Conservation (phyloP, 768 basidiomycete species). For the Tricholomella constricta region DNA sequence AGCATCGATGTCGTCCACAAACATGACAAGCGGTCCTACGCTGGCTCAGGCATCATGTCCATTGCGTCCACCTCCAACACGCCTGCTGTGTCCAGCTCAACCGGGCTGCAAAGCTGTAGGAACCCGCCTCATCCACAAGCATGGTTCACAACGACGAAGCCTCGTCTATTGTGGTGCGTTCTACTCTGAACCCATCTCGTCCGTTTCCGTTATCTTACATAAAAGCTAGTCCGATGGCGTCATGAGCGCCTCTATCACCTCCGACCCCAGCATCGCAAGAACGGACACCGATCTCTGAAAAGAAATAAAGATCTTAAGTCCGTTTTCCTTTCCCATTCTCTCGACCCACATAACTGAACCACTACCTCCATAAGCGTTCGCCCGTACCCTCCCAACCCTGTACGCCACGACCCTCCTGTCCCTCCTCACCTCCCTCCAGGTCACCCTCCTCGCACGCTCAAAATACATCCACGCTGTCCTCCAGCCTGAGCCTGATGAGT, state of each 20-base stretch:
- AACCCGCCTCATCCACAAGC: too few species aligned
- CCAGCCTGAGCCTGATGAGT: conserved; percentile 61
- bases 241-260: conserved; percentile 29
- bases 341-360: background rate
- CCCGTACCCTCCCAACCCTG: conserved; percentile 81
- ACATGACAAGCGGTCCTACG: conserved; percentile 44
- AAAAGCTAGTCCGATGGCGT: conserved; percentile 35
- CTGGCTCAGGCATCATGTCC: conserved; percentile 41
- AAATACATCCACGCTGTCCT: conserved; percentile 77
- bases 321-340: conserved; percentile 22
- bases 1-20: conserved; percentile 36
- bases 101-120: conserved; percentile 35
- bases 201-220: background rate
- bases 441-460: conserved; percentile 79
- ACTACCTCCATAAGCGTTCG: conserved; percentile 71
- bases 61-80: conserved; percentile 28
- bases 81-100: too few species aligned
- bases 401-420: conserved; percentile 86
- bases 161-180: too few species aligned
- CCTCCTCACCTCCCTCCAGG: conserved; percentile 84
- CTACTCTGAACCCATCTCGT: background rate
- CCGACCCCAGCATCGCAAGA: conserved; percentile 37
- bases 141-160: too few species aligned
- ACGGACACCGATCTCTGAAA: conserved; percentile 90
- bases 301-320: conserved; percentile 87